Base-by-base conservation (phyloP, 2,329 filamentous ascomycete species). In the Penicillium sp. region DNA sequence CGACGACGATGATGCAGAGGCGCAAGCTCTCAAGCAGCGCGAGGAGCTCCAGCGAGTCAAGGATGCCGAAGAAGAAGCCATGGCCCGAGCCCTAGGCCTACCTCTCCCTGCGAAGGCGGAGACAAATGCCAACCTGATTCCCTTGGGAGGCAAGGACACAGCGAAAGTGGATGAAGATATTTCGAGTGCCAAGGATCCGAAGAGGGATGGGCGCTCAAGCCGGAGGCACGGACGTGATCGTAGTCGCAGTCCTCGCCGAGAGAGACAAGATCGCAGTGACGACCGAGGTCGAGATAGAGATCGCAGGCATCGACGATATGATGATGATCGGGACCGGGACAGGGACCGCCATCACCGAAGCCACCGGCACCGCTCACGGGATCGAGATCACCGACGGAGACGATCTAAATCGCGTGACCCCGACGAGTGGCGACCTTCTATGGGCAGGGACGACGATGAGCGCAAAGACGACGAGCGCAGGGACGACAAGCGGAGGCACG, bases 61-160 rank as follows among this genome's bases (percentile, higher is more conserved):
- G 66, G 89, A 96, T 70, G 90, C 88, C 0, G 94, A 99, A 66
- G 89, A 96, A 68, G 92, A 96, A 69, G 94, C 92, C 1, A 86
- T 97, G 68, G 86, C 90, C 3, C 81, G 79, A 40, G 92, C 92
- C 0, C 76, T 99, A 48, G 94, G 94, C 0, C 75, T 96, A 27
- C 90, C 90, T 0, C 79, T 88, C 1, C 82, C 86, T 1, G 74
- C 79, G 6, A 79, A 73, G 50, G 81, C 80, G 1, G 82, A 80
- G 4, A 80, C 81, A 2, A 95, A 94, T 68, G 82, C 81, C 43
- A 84, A 85, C 55, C 55, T 79, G 62, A 76, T 74, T 18, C 80
- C 88, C 0, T 71, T 95, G 10, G 86, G 84, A 36, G 69, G 87
- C 25, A 80, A 76, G 3, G 79, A 84, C 69, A 68, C 41, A 64